These are phyloP conservation scores for Hanseniaspora lachancei DNA, from an alignment of 805 yeast species.

Conservation along the genomic window DNA sequence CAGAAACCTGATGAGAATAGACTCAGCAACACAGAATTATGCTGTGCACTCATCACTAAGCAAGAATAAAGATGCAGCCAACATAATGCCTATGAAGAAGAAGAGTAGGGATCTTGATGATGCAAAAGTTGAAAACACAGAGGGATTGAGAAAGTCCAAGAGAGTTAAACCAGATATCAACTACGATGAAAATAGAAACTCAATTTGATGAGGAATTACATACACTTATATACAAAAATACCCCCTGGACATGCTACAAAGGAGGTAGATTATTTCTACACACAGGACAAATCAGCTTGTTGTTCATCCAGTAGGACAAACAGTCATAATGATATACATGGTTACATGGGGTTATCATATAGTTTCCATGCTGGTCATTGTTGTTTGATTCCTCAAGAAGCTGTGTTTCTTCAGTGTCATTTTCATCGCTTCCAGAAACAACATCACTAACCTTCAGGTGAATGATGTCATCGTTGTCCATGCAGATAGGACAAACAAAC, in stretches of 20 bases:
- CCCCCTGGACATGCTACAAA: conserved; percentile 30
- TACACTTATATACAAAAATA: background rate
- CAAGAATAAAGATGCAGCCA: background rate
- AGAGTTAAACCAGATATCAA: conserved; percentile 3
- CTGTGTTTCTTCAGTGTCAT: conserved; percentile 16
- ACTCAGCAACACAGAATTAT: too few species aligned
- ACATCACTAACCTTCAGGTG: background rate
- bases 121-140: background rate
- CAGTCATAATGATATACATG: conserved; percentile 87
- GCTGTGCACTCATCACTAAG: background rate
- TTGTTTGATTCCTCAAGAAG: conserved; percentile 1
- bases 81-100: background rate
- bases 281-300: conserved; percentile 85
- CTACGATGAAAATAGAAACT: background rate
- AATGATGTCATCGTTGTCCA: conserved; percentile 11
- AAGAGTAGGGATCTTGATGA: background rate
- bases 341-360: conserved; percentile 82
- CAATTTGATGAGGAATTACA: conserved; percentile 23
- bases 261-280: conserved; percentile 83
- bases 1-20: background rate
- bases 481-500: conserved; percentile 13
- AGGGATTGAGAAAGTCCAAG: conserved; percentile 1
- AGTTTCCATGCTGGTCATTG: conserved; percentile 27
- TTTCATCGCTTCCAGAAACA: conserved; percentile 8
- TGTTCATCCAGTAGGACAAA: conserved; percentile 84